Conservation (phyloP, 1,139 yeast genomes). For the Geotrichum siamense region DNA sequence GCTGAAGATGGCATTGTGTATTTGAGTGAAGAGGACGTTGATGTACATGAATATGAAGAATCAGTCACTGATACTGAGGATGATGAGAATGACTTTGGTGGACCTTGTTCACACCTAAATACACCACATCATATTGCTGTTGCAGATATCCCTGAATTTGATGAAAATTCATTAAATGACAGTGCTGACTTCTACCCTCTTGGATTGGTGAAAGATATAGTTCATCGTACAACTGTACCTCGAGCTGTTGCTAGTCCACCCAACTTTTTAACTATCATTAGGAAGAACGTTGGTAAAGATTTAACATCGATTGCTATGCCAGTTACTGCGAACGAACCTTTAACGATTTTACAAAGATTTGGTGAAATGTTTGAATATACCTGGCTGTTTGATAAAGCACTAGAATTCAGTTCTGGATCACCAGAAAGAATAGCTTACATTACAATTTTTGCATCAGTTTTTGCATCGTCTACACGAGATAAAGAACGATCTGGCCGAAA, state of each 20-base stretch:
- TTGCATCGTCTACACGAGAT: conserved; percentile 60
- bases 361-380: conserved; percentile 77
- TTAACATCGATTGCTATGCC: conserved; percentile 86
- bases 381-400: conserved; percentile 56
- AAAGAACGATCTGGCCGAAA: conserved; percentile 74
- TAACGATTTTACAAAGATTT: conserved; percentile 69
- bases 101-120: conserved; percentile 8
- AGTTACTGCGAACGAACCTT: conserved; percentile 86
- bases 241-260: conserved; percentile 67
- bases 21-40: conserved; percentile 28
- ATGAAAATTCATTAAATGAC: conserved; percentile 9
- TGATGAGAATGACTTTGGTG: conserved; percentile 18
- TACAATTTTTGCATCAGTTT: conserved; percentile 77
- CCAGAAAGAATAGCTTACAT: conserved; percentile 60
- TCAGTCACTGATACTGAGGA: conserved; percentile 21
- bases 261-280: conserved; percentile 64
- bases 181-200: conserved; percentile 50
- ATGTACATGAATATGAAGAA: conserved; percentile 25
- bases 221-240: conserved; percentile 56
- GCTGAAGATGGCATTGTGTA: conserved; percentile 47
- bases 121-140: conserved; percentile 2
- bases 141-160: conserved; percentile 18
- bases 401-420: conserved; percentile 36
- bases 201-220: conserved; percentile 40
- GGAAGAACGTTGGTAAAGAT: conserved; percentile 92